phyloP scores from a whole-genome alignment of 2,329 filamentous ascomycete genomes.

The Scopulariopsis brevicaulis region DNA sequence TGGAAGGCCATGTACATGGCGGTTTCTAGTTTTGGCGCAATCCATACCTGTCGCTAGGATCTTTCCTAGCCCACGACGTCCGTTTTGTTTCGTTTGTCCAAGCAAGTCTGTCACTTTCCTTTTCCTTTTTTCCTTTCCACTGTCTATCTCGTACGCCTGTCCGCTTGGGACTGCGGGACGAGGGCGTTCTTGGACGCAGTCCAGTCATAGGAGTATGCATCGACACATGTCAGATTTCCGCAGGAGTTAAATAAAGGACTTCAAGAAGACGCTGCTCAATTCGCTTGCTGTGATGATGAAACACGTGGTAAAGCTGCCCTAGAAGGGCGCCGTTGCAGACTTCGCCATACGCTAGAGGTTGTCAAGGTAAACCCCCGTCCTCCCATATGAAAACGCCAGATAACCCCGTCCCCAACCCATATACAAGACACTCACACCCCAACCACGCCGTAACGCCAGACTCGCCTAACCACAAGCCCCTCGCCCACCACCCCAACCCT shows the following conservation, averaged over 20 bases:
- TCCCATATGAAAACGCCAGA: too few species aligned
- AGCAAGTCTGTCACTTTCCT: not conserved
- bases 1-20: not conserved
- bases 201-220: not conserved
- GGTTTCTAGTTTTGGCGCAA: not conserved
- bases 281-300: not conserved
- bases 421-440: too few species aligned
- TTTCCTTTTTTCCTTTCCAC: not conserved
- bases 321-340: not conserved
- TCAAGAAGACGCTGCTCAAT: not conserved
- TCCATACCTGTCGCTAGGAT: not conserved
- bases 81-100: not conserved
- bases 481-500: not conserved
- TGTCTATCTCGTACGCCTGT: not conserved
- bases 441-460: too few species aligned
- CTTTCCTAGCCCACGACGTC: not conserved
- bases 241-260: not conserved
- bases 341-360: not conserved
- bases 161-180: not conserved
- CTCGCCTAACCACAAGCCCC: too few species aligned
- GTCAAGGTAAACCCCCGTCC: not conserved
- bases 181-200: constrained; percentile 1
- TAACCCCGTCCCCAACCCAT: too few species aligned
- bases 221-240: not conserved
- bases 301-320: not conserved